Base-by-base conservation (phyloP, 2,329 filamentous ascomycete species). In the Penicillium oxalicum region DNA sequence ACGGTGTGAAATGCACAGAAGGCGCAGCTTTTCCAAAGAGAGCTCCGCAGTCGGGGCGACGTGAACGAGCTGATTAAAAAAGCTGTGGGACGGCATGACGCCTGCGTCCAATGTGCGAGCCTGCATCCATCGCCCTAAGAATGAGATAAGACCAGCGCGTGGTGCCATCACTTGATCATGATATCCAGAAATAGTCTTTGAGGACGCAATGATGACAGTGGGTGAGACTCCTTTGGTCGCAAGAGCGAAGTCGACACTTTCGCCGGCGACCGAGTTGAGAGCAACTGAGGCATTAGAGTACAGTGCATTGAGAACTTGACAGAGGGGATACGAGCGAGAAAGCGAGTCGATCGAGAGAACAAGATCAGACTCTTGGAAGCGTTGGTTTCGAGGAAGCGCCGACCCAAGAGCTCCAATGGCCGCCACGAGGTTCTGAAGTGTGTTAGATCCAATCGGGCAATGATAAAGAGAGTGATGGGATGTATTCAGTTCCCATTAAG, bases 291-390 rank as follows among this genome's bases (percentile, higher is more conserved):
- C 79, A 65, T 95, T 93, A 24, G 83, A 86, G 70, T 84, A 95
- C 7, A 98, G 78, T 0, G 91, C 90, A 1, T 86, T 83, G 49
- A 98, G 77, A 0, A 89, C 89, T 51, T 94, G 76, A 47, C 83
- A 81, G 26, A 97, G 78, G 1, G 89, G 82, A 70, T 94, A 91
- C 0, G 85, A 84, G 58, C 86, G 81, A 6, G 86, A 84, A 40
- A 97, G 81, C 5, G 86, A 83, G 59, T 94, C 89, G 40, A 87
- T 88, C 0, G 91, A 85, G 11, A 97, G 79, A 64, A 98, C 87
- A 6, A 95, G 77, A 61, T 98, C 93, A 2, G 82, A 79, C 1
- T 83, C 76, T 18, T 74, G 80, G 52, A 96, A 74, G 51, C 88
- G 84, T 63, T 95, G 87, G 39, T 77, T 77, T 26, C 82, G 79